Conservation (phyloP, 2,329 filamentous ascomycete genomes). For the Mycosphaerelloides madeirae region DNA sequence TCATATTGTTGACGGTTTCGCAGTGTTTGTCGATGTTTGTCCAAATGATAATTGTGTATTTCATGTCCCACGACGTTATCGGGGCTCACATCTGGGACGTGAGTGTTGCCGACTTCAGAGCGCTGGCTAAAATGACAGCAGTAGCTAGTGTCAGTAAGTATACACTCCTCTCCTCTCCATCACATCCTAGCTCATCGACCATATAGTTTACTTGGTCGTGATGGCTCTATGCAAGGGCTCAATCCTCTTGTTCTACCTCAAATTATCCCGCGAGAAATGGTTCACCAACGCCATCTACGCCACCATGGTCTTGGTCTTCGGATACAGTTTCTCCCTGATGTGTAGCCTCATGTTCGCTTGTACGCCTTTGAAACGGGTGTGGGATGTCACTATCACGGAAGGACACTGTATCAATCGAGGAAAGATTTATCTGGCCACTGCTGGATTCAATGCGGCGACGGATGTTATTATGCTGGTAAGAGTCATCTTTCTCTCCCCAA, state of each 20-base stretch:
- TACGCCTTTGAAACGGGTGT: conserved; percentile 8
- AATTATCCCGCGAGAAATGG: conserved; percentile 11
- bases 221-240: conserved; percentile 14
- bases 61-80: conserved; percentile 2
- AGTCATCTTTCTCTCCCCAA: background rate
- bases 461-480: conserved; percentile 12
- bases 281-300: conserved; percentile 10
- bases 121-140: conserved; percentile 3
- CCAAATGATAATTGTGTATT: conserved; percentile 9
- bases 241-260: conserved; percentile 14
- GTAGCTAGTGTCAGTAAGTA: conserved; percentile 1
- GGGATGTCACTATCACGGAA: conserved; percentile 14
- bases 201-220: conserved; percentile 6
- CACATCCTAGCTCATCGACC: too few relatives aligned
- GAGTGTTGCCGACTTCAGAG: background rate
- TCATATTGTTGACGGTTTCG: background rate
- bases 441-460: conserved; percentile 15
- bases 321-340: conserved; percentile 4
- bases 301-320: conserved; percentile 6
- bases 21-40: conserved; percentile 9
- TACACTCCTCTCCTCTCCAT: background rate
- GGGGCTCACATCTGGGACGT: conserved; percentile 14
- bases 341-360: conserved; percentile 12
- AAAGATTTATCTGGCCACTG: conserved; percentile 12
- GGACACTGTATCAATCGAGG: conserved; percentile 14